A percentile compares a stretch with the other conserved stretches of the same genome.
phyloP scores from a whole-genome alignment of 2,329 filamentous ascomycete genomes.

The Colletotrichum higginsianum region DNA sequence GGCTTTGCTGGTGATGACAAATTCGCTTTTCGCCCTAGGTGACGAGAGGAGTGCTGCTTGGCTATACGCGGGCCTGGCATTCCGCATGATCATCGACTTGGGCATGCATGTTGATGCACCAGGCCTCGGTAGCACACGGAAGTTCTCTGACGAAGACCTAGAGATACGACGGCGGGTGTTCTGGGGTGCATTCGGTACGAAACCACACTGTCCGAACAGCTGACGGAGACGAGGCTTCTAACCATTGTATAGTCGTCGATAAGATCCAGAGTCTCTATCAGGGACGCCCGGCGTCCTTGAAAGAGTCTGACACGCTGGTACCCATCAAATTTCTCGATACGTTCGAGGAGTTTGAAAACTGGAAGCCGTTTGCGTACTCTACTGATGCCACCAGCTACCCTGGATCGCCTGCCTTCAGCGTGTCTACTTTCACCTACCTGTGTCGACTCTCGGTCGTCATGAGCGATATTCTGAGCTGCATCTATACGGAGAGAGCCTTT shows the following conservation, averaged over 20 bases:
- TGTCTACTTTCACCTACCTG: conserved; percentile 59
- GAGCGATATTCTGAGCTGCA: conserved; percentile 60
- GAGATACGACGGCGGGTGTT: conserved; percentile 61
- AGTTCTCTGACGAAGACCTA: conserved; percentile 60
- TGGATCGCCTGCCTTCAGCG: conserved; percentile 57
- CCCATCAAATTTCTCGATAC: conserved; percentile 63
- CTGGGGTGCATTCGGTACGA: conserved; percentile 59
- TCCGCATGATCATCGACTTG: conserved; percentile 69
- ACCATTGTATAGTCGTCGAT: conserved; percentile 53
- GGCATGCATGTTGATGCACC: conserved; percentile 64
- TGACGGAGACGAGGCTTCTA: conserved; percentile 6
- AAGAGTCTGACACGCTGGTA: conserved; percentile 61
- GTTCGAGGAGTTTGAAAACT: conserved; percentile 68
- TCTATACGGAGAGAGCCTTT: conserved; percentile 61
- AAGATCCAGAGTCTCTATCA: conserved; percentile 71
- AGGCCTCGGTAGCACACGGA: conserved; percentile 48
- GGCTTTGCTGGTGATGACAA: conserved; percentile 66
- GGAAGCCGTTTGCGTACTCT: conserved; percentile 60
- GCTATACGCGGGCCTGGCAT: conserved; percentile 71
- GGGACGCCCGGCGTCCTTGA: conserved; percentile 64
- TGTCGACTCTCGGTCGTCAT: conserved; percentile 63
- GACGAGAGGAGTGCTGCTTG: conserved; percentile 68
- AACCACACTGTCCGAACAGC: conserved; percentile 38
- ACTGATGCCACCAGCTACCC: conserved; percentile 48
- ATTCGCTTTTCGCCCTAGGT: conserved; percentile 64